Evolutionary conservation across 2,329 filamentous ascomycete genomes (phyloP).

Genomic region (Aspergillus sp.): DNA sequence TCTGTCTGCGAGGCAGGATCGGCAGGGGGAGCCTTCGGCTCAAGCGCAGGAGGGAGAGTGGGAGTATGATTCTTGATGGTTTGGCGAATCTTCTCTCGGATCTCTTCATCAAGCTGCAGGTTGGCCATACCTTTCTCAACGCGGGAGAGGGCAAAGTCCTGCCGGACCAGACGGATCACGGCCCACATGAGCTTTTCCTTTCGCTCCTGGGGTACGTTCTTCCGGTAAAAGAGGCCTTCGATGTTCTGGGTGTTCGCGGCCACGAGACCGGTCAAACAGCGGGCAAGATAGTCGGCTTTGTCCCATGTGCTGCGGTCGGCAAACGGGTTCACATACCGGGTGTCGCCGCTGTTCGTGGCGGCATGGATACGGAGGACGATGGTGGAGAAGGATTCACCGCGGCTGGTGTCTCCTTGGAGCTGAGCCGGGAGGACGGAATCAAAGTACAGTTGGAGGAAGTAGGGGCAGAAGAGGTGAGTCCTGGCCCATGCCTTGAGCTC

Average conservation of each 20-base stretch:
- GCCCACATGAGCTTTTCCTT: neutral
- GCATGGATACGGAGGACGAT: neutral
- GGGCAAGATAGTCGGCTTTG: neutral
- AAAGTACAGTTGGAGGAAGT: neutral
- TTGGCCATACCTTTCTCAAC: neutral
- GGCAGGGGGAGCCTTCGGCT: no score
- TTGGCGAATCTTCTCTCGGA: neutral
- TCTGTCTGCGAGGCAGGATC: no score
- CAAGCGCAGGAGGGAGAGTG: neutral
- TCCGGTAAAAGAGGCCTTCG: neutral
- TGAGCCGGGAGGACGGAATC: neutral
- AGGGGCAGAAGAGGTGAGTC: neutral
- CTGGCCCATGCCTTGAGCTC: neutral
- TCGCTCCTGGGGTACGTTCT: neutral
- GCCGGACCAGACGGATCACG: neutral
- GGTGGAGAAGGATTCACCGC: neutral
- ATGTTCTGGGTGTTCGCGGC: neutral
- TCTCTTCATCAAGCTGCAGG: neutral
- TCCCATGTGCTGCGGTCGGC: neutral
- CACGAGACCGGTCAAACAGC: neutral
- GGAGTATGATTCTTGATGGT: neutral
- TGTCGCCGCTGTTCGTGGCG: neutral
- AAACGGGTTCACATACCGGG: neutral
- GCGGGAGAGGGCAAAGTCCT: neutral
- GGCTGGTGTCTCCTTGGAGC: neutral